Base-by-base conservation (phyloP, 2,329 filamentous ascomycete species). In the Fusarium denticulatum region DNA sequence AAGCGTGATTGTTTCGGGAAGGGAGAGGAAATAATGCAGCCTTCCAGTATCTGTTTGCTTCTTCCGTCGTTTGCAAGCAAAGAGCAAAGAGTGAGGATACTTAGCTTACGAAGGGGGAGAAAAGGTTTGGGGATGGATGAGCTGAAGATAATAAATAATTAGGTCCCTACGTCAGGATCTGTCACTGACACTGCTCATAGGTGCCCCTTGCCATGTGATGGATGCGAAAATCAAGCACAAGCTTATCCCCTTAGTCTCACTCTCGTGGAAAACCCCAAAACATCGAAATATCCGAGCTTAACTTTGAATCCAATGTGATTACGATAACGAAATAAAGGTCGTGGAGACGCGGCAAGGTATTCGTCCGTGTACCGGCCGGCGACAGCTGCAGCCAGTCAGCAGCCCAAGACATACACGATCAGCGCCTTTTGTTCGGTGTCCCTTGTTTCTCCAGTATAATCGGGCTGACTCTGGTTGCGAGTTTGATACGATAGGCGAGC, bases 341-440 rank as follows among this genome's bases (percentile, higher is more conserved):
- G 36, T 60, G 52, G 43, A 65, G 50, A 60, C 55, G 45, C 60
- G 65, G 69, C 64, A 40, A 39, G 42, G 50, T 40, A 71, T 69
- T 71, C 59, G 49, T 65, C 67, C 71, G 71, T 59, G 45, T 61
- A 32, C 71, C 71, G 71, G 66, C 40, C 36, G 50, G 53, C 65
- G 56, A 67, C 46, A 60, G 65, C 18, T 22, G 26, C 16, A 42
- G 32, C 68, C 68, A 70, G 28, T 71, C 49, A 71, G 55, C 60
- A 60, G 3, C 28, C 30, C 3, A 46, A 71, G 60, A 42, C 67
- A 70, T 70, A 61, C 60, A 71, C 56, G 61, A 55, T 37, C 40
- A 71, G 68, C 66, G 68, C 60, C 60, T 55, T 63, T 63, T 42
- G 24, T 13, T 37, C 37, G 20, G 20, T 39, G 37, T 39, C 36